Evolutionary conservation across 1,284 basidiomycete species (phyloP).

Genomic region (Athelia sp.): DNA sequence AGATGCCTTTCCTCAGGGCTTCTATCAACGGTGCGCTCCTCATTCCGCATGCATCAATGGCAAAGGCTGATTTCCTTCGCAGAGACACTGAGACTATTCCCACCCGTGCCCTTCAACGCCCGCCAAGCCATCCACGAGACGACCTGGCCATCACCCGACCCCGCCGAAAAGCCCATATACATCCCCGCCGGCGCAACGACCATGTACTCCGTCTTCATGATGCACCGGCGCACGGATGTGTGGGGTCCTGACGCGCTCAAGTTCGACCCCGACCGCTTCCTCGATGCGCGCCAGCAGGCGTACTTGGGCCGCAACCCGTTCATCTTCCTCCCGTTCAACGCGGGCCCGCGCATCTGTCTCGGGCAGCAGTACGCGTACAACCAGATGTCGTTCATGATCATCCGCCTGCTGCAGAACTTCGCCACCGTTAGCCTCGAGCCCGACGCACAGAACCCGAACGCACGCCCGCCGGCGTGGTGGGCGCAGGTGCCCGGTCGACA

Average conservation of each 20-base stretch:
- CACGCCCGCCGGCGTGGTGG: slow-evolving; percentile 43
- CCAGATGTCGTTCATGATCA: slow-evolving; percentile 37
- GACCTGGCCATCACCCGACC: slow-evolving; percentile 11
- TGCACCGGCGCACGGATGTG: slow-evolving; percentile 35
- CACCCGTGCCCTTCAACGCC: slow-evolving; percentile 52
- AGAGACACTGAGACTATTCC: slow-evolving; percentile 62
- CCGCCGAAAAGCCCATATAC: slow-evolving; percentile 19
- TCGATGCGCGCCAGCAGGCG: slow-evolving; percentile 29
- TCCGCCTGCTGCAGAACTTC: slow-evolving; percentile 34
- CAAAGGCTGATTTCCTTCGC: slow-evolving; percentile 2
- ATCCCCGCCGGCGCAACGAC: slow-evolving; percentile 25
- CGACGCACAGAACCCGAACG: slow-evolving; percentile 32
- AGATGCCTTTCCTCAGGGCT: slow-evolving; percentile 26
- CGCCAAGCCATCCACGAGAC: slow-evolving; percentile 22
- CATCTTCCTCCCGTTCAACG: slow-evolving; percentile 30
- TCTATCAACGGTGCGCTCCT: slow-evolving; percentile 23
- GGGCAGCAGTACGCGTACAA: slow-evolving; percentile 36
- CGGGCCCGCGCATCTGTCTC: slow-evolving; percentile 23
- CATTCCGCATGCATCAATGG: too few relatives aligned
- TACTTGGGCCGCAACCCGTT: slow-evolving; percentile 35
- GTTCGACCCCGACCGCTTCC: slow-evolving; percentile 43
- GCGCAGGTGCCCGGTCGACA: slow-evolving; percentile 33
- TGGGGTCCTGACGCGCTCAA: slow-evolving; percentile 38
- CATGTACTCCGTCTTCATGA: slow-evolving; percentile 30
- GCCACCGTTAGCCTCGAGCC: slow-evolving; percentile 22